phyloP scores from a whole-genome alignment of 2,329 filamentous ascomycete genomes.

The Cercospora sp. region DNA sequence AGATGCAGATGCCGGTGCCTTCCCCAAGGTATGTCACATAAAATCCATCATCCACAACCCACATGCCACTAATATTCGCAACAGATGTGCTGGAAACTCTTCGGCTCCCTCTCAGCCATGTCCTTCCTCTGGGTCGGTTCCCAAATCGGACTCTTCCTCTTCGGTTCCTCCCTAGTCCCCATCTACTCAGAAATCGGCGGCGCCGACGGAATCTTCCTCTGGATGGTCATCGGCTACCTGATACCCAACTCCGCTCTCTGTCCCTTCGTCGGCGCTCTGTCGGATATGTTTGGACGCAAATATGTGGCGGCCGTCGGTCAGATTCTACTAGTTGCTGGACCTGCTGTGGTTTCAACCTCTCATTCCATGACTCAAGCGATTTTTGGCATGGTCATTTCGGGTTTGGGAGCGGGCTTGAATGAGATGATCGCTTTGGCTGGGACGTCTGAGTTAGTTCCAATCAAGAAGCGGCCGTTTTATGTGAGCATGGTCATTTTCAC shows the following conservation, averaged over 20 bases:
- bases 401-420: conserved; percentile 66
- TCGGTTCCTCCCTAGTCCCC: conserved; percentile 44
- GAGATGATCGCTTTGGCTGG: conserved; percentile 68
- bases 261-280: conserved; percentile 66
- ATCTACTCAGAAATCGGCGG: conserved; percentile 64
- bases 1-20: neutral
- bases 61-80: neutral
- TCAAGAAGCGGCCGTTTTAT: conserved; percentile 64
- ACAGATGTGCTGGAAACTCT: conserved; percentile 18
- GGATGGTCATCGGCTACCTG: conserved; percentile 56
- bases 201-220: conserved; percentile 43
- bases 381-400: conserved; percentile 61
- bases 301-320: conserved; percentile 60
- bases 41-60: neutral
- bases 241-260: conserved; percentile 58
- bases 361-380: conserved; percentile 63
- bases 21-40: neutral
- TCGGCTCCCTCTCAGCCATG: conserved; percentile 51
- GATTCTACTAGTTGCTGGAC: conserved; percentile 56
- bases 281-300: conserved; percentile 63
- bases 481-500: conserved; percentile 61
- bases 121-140: conserved; percentile 62
- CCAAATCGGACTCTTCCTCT: conserved; percentile 57
- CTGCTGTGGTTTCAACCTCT: conserved; percentile 60
- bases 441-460: conserved; percentile 67